A percentile compares a stretch with the other conserved stretches of the same genome.
phyloP scores from a whole-genome alignment of 139 green algal genomes.

The Chlorella sp. region DNA sequence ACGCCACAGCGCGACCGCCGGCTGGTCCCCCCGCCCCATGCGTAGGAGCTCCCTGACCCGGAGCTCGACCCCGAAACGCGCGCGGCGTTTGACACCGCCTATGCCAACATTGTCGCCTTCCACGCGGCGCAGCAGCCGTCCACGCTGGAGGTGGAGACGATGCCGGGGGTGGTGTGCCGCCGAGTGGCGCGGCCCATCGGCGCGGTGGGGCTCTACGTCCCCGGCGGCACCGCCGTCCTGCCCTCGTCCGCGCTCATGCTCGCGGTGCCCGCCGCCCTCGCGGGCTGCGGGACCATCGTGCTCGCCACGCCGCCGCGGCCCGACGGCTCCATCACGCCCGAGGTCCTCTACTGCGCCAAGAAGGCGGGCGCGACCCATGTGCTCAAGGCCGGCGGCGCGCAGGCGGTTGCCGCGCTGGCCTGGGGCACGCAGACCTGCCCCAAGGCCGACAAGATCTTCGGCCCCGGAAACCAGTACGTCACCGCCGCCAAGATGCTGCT shows the following conservation, averaged over 20 bases:
- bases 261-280: constrained; percentile 84
- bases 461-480: constrained; percentile 92
- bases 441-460: constrained; percentile 95
- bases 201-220: constrained; percentile 95
- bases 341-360: constrained; percentile 94
- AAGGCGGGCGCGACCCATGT: constrained; percentile 97
- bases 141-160: constrained; percentile 85
- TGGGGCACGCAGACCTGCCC: constrained; percentile 92
- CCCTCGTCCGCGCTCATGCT: constrained; percentile 96
- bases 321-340: constrained; percentile 79
- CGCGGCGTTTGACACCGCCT: constrained; percentile 92
- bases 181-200: constrained; percentile 70
- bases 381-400: constrained; percentile 92
- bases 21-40: background rate
- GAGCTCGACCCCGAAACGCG: constrained; percentile 71
- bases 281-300: constrained; percentile 93
- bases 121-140: constrained; percentile 81
- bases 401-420: constrained; percentile 95
- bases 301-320: constrained; percentile 90
- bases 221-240: constrained; percentile 95
- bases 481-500: constrained; percentile 95
- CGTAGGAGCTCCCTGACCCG: constrained; percentile 73
- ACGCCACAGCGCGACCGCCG: too few species aligned
- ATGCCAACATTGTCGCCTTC: constrained; percentile 94
- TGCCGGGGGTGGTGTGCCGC: constrained; percentile 91